Evolutionary conservation across 495 filamentous ascomycete species (phyloP), one percentile per base, ranked within the genome.

Genomic region (Filosporella fistucella): DNA sequence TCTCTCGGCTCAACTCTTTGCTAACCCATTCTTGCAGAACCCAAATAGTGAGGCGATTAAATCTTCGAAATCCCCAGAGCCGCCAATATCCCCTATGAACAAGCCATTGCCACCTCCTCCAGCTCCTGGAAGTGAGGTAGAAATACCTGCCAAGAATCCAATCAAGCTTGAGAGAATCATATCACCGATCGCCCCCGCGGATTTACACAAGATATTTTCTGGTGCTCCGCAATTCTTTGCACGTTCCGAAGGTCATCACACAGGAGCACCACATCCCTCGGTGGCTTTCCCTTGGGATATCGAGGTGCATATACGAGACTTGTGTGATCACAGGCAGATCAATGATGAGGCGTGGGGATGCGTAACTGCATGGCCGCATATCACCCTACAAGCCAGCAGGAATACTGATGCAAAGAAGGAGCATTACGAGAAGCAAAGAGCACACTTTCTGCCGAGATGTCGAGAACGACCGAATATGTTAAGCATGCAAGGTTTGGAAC

Each of bases 201-300:
- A 88, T 39, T 61, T 87, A 47, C 81, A 84, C 59, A 76, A 77
- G 39, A 69, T 89, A 28, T 84, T 89, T 59, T 87, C 84, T 23
- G 85, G 84, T n/a, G 85, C 85, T 12, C 85, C 85, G 29, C 85
- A 86, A 57, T 89, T 85, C 61, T 72, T 83, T 54, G 79, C 64
- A 63, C 70, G 66, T 56, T 80, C 68, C 62, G 75, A 67, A 55
- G 54, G 50, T 4, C 54, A 60, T 44, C 38, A 55, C 26, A 72
- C 61, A 63, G 70, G 75, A 13, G 71, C 74, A 23, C 74, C 74
- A 45, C 77, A 81, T 55, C 84, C 84, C 26, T 76, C 75, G 32
- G 82, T 83, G 11, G 75, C 82, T 12, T 88, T 82, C 48, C 85
- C 85, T 0, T 86, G 81, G 75, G 79, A 88, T 64, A 76, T 80